phyloP scores from a whole-genome alignment of 768 basidiomycete genomes.

The Asterophora parasitica region DNA sequence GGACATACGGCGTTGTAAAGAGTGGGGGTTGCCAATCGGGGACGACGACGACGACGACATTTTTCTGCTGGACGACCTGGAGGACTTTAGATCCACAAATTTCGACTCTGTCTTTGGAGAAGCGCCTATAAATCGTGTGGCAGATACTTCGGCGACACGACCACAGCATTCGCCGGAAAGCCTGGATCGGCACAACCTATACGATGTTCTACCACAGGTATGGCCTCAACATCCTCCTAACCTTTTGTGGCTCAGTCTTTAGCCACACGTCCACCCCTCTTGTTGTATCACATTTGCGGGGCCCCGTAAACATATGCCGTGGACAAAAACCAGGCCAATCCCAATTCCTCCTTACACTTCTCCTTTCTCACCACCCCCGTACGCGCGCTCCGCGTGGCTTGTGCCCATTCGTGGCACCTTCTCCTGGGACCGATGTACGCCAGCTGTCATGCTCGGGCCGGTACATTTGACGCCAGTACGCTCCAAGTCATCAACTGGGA shows the following conservation, averaged over 20 bases:
- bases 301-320: slow-evolving; percentile 24
- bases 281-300: slow-evolving; percentile 17
- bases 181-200: slow-evolving; percentile 30
- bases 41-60: slow-evolving; percentile 34
- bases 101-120: slow-evolving; percentile 14
- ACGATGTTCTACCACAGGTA: slow-evolving; percentile 43
- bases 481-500: slow-evolving; percentile 12
- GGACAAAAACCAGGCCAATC: slow-evolving; percentile 29
- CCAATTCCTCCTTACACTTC: slow-evolving; percentile 33
- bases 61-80: slow-evolving; percentile 33
- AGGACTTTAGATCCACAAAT: slow-evolving; percentile 38
- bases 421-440: slow-evolving; percentile 44
- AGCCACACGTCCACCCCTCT: slow-evolving; percentile 35
- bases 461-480: slow-evolving; percentile 19
- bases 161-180: slow-evolving; percentile 25
- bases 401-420: slow-evolving; percentile 51
- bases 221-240: slow-evolving; percentile 19
- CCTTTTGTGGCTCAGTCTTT: slow-evolving; percentile 10
- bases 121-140: neutral
- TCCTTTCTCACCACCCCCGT: slow-evolving; percentile 18
- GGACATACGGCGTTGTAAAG: slow-evolving; percentile 14
- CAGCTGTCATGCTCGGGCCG: slow-evolving; percentile 35
- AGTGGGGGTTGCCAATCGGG: slow-evolving; percentile 34
- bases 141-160: neutral
- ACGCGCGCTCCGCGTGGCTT: slow-evolving; percentile 49